Percentiles rank a stretch among this genome's conserved stretches.
phyloP scores from a whole-genome alignment of 345 rosid species.

The Laguncularia racemosa region DNA sequence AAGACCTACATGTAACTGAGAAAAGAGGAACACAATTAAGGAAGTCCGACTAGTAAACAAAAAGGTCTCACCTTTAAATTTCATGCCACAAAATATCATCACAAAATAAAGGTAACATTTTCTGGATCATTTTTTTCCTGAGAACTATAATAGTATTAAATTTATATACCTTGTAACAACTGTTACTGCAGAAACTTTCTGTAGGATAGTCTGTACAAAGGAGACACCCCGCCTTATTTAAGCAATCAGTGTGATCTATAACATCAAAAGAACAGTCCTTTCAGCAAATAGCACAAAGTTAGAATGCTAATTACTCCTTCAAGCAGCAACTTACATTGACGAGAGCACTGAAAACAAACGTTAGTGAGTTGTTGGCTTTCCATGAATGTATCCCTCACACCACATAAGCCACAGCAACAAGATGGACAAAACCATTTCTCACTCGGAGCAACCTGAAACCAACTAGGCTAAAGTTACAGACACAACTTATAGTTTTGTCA shows the following conservation, averaged over 20 bases:
- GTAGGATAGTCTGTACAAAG: conserved; percentile 7
- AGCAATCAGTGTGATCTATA: conserved; percentile 42
- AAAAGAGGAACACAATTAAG: conserved; percentile 4
- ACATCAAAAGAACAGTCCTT: conserved; percentile 2
- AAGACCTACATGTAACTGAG: conserved; percentile 25
- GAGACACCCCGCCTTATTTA: conserved; percentile 14
- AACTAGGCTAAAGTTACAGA: conserved; percentile 1
- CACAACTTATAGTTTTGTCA: too few species aligned
- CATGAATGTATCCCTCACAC: conserved; percentile 16
- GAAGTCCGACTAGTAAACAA: too few species aligned
- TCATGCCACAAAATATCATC: too few species aligned
- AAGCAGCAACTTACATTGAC: conserved; percentile 23
- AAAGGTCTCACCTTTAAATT: too few species aligned
- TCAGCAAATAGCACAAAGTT: background rate
- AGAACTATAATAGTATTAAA: background rate
- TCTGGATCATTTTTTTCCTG: too few species aligned
- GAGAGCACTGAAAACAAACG: conserved; percentile 41
- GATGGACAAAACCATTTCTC: conserved; percentile 54
- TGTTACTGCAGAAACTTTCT: conserved; percentile 34
- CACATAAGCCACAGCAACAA: conserved; percentile 51
- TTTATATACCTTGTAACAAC: conserved; percentile 34
- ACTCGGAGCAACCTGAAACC: conserved; percentile 27
- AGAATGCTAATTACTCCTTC: too few species aligned
- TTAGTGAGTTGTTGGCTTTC: conserved; percentile 11
- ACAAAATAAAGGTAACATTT: too few species aligned